Conservation (phyloP, 179 eudicot genomes). For the Vitellaria paradoxa region DNA sequence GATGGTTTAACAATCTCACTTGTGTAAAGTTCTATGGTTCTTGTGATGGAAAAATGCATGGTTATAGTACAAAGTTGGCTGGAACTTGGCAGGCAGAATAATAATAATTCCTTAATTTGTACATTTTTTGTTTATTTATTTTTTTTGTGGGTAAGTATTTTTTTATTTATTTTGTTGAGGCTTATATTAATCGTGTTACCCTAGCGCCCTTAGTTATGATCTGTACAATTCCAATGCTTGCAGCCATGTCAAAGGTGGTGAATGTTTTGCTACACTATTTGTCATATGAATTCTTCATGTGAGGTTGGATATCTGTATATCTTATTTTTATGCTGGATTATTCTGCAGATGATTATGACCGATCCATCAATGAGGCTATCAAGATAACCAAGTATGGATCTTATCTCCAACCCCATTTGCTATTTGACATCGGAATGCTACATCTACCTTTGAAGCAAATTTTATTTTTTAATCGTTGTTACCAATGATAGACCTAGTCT, state of each 20-base stretch:
- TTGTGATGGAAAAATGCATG: not conserved
- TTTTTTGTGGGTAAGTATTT: too few species aligned
- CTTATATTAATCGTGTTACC: constrained; percentile 1
- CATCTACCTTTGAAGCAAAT: not conserved
- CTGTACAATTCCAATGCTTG: not conserved
- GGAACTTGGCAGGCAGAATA: not conserved
- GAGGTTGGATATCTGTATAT: not conserved
- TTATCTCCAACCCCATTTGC: not conserved
- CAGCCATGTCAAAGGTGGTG: not conserved
- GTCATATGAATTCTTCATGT: not conserved
- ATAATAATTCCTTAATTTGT: not conserved
- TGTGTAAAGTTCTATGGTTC: not conserved
- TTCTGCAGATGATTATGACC: constrained; percentile 34
- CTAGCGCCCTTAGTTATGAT: not conserved
- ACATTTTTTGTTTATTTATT: not conserved
- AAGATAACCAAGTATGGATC: constrained; percentile 76
- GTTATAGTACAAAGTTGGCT: not conserved
- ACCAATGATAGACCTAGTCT: constrained; percentile 3
- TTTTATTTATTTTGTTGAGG: not conserved
- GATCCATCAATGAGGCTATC: constrained; percentile 67
- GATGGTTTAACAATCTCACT: not conserved
- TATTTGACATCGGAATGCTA: constrained; percentile 1
- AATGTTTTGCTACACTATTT: not conserved
- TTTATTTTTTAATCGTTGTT: constrained; percentile 7
- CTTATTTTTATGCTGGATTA: constrained; percentile 4